Evolutionary conservation across 768 basidiomycete species (phyloP).

Genomic region (Fistulinella prunicolor): DNA sequence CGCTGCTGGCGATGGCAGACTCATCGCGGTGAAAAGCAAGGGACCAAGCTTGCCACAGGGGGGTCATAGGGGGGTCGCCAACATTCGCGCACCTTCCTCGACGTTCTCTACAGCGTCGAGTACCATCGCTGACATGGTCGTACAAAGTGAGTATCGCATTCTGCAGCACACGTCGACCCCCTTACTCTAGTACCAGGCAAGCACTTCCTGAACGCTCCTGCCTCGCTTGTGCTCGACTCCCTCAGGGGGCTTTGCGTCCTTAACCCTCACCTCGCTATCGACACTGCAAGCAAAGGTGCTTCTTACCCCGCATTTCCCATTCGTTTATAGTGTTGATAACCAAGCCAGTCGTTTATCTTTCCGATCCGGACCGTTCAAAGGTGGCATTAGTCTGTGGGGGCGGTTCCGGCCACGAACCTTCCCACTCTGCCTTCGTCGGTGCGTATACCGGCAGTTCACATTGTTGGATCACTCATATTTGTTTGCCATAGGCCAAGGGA

Average conservation of each 20-base stretch:
- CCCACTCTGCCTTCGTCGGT: constrained; percentile 91
- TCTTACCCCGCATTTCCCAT: background rate
- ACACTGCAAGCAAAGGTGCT: constrained; percentile 69
- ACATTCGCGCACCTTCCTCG: background rate
- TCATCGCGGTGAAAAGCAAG: constrained; percentile 34
- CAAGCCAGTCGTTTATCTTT: constrained; percentile 57
- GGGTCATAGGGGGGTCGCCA: constrained; percentile 13
- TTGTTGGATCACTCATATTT: background rate
- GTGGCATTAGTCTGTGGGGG: constrained; percentile 83
- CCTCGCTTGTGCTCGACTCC: constrained; percentile 73
- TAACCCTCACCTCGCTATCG: constrained; percentile 72
- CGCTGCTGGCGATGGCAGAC: constrained; percentile 39
- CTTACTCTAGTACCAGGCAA: constrained; percentile 37
- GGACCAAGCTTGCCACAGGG: background rate
- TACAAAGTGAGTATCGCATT: too few relatives aligned
- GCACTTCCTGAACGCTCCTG: constrained; percentile 75
- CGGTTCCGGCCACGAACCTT: constrained; percentile 88
- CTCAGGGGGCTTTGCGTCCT: constrained; percentile 67
- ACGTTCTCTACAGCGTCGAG: too few relatives aligned
- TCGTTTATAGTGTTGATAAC: background rate
- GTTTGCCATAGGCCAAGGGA: constrained; percentile 56
- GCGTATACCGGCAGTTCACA: constrained; percentile 14
- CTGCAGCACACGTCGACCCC: too few relatives aligned
- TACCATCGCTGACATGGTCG: too few relatives aligned
- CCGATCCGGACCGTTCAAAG: constrained; percentile 54